A percentile compares a stretch with the other conserved stretches of the same genome.
Evolutionary conservation across 345 rosid genomes (phyloP).

Genomic region (Dipteronia dyeriana): DNA sequence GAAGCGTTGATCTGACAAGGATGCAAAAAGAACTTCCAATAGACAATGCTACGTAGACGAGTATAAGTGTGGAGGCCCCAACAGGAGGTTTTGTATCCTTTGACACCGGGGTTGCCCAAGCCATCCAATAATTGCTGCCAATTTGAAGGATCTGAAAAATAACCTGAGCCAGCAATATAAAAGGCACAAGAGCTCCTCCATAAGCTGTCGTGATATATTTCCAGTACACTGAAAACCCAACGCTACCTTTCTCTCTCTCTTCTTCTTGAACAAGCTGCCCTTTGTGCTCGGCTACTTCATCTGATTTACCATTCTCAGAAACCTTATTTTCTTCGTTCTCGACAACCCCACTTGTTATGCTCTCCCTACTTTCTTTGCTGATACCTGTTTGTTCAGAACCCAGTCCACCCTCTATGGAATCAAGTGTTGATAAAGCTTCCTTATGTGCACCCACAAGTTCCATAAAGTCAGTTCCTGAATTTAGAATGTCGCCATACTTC

Average conservation of each 20-base stretch:
- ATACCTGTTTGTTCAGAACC: conserved; percentile 27
- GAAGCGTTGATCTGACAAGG: conserved; percentile 53
- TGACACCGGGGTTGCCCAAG: conserved; percentile 74
- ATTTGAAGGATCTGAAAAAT: conserved; percentile 70
- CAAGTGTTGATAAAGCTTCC: conserved; percentile 59
- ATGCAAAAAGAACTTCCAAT: conserved; percentile 62
- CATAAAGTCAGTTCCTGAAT: conserved; percentile 69
- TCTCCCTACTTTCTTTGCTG: conserved; percentile 26
- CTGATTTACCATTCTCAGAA: conserved; percentile 33
- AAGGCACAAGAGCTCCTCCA: conserved; percentile 75
- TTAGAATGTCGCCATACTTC: conserved; percentile 61
- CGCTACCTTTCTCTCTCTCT: conserved; percentile 83
- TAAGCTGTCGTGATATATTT: conserved; percentile 64
- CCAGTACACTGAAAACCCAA: conserved; percentile 64
- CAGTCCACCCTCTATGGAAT: conserved; percentile 40
- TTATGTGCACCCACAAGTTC: conserved; percentile 77
- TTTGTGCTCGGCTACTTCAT: conserved; percentile 39
- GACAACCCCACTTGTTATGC: conserved; percentile 20
- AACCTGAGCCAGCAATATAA: conserved; percentile 60
- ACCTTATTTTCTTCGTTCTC: conserved; percentile 34
- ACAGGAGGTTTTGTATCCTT: conserved; percentile 54
- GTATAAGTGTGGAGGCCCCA: conserved; percentile 41
- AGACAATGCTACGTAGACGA: conserved; percentile 59
- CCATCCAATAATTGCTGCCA: conserved; percentile 91
- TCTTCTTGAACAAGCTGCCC: conserved; percentile 78